Evolutionary conservation across 1,284 basidiomycete species (phyloP), one percentile per base, ranked within the genome.

Genomic region (Heterobasidion parviporum): DNA sequence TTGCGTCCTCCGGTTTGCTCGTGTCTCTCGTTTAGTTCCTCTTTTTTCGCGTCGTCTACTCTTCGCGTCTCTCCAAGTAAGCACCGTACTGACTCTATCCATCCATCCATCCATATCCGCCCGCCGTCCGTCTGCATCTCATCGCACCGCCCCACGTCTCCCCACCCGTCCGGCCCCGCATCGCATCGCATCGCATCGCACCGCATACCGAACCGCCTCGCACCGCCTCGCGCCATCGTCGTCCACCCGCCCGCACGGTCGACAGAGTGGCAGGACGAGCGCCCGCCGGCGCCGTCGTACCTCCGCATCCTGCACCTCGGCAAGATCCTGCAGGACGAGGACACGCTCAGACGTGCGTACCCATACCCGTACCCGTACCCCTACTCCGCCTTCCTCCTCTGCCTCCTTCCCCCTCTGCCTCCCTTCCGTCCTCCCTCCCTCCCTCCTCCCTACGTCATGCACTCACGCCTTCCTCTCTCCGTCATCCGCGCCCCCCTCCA

Each of bases 291-390:
- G 8, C 89, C 90, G 0, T 83, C 82, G 5, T 90, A 85, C 72
- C 75, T 93, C 56, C 80, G 91, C 41, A 77, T 94, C 44, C 72
- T 94, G 1, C 84, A 92, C 67, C 75, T 92, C 12, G 92, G 92
- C n/a, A 83, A 85, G 65, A 86, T 94, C 65, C 71, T 93, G 45
- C 84, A 89, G 64, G 91, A 94, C 65, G 90, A 93, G 49, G 88
- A 92, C 55, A 89, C 84, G 4, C 74, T 93, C 45, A 65, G 76
- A 18, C 79, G 89, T 91, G 62, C 65, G 85, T 81, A 26, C 59
- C 58, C 51, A n/a, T n/a, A n/a, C n/a, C n/a, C n/a, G n/a, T n/a
- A n/a, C n/a, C n/a, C n/a, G n/a, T n/a, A n/a, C n/a, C n/a, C n/a
- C n/a, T n/a, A n/a, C n/a, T n/a, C n/a, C n/a, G n/a, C n/a, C n/a